Conservation (phyloP, 768 basidiomycete genomes). For the Kwoniella botswanensis region DNA sequence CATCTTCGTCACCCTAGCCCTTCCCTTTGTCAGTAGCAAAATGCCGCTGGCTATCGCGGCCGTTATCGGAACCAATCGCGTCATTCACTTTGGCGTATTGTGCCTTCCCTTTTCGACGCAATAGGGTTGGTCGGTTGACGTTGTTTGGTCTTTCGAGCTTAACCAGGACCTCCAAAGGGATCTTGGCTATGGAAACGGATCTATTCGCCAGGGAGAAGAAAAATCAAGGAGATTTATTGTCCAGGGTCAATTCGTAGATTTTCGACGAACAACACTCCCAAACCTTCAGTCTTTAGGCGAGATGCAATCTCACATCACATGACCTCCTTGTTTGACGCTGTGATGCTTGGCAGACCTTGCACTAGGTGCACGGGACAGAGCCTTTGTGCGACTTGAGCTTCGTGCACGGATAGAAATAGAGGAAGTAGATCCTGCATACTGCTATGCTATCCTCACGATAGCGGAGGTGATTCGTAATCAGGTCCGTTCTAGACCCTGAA, state of each 20-base stretch:
- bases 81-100: background rate
- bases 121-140: background rate
- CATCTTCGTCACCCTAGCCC: background rate
- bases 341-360: no score
- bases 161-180: background rate
- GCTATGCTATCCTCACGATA: no score
- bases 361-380: no score
- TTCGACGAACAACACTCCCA: no score
- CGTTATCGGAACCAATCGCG: background rate
- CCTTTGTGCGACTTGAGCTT: no score
- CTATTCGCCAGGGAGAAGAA: background rate
- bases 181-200: background rate
- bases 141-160: background rate
- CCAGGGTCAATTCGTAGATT: background rate
- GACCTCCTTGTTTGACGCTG: no score
- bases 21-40: background rate
- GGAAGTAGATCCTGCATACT: no score
- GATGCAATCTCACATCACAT: no score
- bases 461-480: background rate
- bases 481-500: background rate
- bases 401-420: no score
- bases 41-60: background rate
- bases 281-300: no score
- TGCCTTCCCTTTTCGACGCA: background rate
- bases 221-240: background rate